A percentile compares a stretch with the other conserved stretches of the same genome.
Evolutionary conservation across 768 basidiomycete genomes (phyloP).

Genomic region (Plicaturopsis crispa): DNA sequence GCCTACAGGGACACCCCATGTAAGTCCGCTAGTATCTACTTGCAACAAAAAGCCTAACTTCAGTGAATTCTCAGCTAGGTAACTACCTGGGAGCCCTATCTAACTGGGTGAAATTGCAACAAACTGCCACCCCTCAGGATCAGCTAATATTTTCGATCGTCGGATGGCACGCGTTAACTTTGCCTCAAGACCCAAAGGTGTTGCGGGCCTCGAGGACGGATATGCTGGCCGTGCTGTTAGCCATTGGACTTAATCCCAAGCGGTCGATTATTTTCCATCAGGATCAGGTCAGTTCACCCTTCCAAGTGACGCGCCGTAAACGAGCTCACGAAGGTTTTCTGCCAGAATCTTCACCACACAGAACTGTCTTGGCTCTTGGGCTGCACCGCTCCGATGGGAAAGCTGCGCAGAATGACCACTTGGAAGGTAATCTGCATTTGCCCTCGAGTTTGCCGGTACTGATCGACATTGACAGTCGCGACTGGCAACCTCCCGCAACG

Average conservation of each 20-base stretch:
- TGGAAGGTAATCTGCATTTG: slow-evolving; percentile 67
- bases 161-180: slow-evolving; percentile 89
- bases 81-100: slow-evolving; percentile 88
- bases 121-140: slow-evolving; percentile 47
- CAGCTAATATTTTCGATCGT: slow-evolving; percentile 80
- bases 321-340: too few species aligned
- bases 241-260: slow-evolving; percentile 77
- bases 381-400: slow-evolving; percentile 78
- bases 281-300: slow-evolving; percentile 76
- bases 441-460: too few species aligned
- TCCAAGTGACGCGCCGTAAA: slow-evolving; percentile 2
- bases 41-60: slow-evolving; percentile 4
- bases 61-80: slow-evolving; percentile 55
- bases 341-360: slow-evolving; percentile 75
- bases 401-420: slow-evolving; percentile 85
- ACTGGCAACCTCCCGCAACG: slow-evolving; percentile 66
- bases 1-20: slow-evolving; percentile 88
- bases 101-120: slow-evolving; percentile 84
- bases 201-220: slow-evolving; percentile 60
- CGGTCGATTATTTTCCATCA: slow-evolving; percentile 78
- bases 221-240: slow-evolving; percentile 77
- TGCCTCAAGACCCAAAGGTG: slow-evolving; percentile 73
- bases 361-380: slow-evolving; percentile 89
- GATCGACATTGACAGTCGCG: slow-evolving; percentile 44
- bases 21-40: slow-evolving; percentile 24